Evolutionary conservation across 352 stramenopile genomes (phyloP), one percentile per base, ranked within the genome.

Genomic region (Saprolegnia parasitica): DNA sequence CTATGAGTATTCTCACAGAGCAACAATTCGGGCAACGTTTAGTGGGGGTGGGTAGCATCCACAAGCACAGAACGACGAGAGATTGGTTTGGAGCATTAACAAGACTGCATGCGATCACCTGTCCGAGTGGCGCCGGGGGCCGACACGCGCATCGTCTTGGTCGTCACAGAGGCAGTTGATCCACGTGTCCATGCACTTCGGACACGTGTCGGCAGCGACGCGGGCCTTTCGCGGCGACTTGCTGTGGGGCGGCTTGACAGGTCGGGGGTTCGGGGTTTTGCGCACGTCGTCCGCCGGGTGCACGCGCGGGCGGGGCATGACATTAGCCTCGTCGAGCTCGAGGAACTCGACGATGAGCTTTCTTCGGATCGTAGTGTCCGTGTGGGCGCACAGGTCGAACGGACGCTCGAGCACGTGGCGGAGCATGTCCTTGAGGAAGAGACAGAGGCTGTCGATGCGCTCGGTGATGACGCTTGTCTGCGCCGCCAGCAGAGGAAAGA

Each of bases 81-180:
- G n/a, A n/a, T n/a, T n/a, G n/a, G n/a, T n/a, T n/a, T n/a, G n/a
- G n/a, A n/a, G n/a, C n/a, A n/a, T n/a, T 21, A 52, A 52, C 21
- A 52, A 21, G 18, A 20, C 46, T 52, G 21, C 46, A 52, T 52
- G 46, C 21, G 21, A 58, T 58, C 16, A 58, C 8, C 52, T 39
- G 16, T 16, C 16, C 16, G 52, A 16, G 32, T 58, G 52, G 32
- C 52, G 52, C 16, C 32, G 52, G 32, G 52, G 52, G 23, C 52
- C 52, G 32, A 58, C 23, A 16, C 23, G 23, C 8, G 8, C 52
- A 58, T 91, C 80, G 67, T 91, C 81, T 57, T 94, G 83, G 56
- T 85, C 87, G 67, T 91, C 91, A 77, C 86, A 94, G 68, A 92
- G 91, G 72, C 86, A 94, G 68, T 93, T 76, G n/a, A 83, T 92